Base-by-base conservation (phyloP, 495 filamentous ascomycete genomes). In the Neurospora sp. region DNA sequence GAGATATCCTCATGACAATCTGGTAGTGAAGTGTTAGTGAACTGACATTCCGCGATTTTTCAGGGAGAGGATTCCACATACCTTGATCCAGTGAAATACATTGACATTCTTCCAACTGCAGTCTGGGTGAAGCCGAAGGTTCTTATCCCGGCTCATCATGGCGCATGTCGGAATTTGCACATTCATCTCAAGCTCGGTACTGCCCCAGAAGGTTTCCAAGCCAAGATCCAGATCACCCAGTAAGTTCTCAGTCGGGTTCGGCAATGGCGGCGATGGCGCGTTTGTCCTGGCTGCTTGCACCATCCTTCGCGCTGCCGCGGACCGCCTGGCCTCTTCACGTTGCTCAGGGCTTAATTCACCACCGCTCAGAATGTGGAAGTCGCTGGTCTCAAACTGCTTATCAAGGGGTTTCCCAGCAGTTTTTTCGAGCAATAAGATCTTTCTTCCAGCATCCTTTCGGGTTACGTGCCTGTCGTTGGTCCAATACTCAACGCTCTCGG, bases 21-120 rank as follows among this genome's bases (percentile, higher is more conserved):
- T 99, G 74, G 12, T 35, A 75, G 40, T 68, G 35, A 42, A 38
- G 27, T n/a, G 70, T 86, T 75, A 79, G 12, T 61, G 20, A 59
- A 75, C 40, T 71, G 74, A 39, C 10, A 59, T 18, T 45, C 53
- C 7, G 31, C n/a, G 8, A 3, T n/a, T 22, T 10, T 71, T 27
- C 39, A 9, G 69, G 7, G 27, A 68, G 27, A 68, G 40, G 3
- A 14, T 39, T n/a, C 8, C 16, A 75, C 86, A 69, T 88, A 96
- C 96, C 90, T 99, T 99, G 78, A 99, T 98, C 96, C 96, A 98
- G 79, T 99, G 96, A 77, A 94, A 94, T 68, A 99, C 94, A 77
- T 97, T 93, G 53, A 97, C 97, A 72, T 97, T 96, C 80, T 92
- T 91, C 85, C 94, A 98, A 18, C 96, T 97, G 69, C 94, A 97